Evolutionary conservation across 306 rosid species (phyloP), one percentile per base, ranked within the genome.

Genomic region (cucumber (Cucumis sativus)): DNA sequence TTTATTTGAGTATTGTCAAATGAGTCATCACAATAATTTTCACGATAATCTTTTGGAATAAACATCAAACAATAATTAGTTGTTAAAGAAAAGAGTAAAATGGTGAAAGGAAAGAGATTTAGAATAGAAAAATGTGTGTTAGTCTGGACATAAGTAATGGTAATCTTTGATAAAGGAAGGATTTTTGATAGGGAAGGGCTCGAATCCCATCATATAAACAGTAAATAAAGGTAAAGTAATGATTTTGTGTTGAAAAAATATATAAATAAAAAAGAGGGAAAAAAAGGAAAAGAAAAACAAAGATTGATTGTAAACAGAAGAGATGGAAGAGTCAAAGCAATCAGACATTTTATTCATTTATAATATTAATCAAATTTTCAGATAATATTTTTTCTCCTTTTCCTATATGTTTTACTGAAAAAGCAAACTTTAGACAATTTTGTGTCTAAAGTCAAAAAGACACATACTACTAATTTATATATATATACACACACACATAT

Each of bases 391-490:
- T 68, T 2, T 11, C 74, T 67, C 54, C 10, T 40, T 67, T 67
- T n/a, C 54, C 54, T 37, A 39, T 41, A 69, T 69, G 37, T 43
- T 69, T 69, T 45, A 25, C 76, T 54, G 56, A 49, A 71, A 67
- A 71, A 71, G 76, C 59, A 25, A 49, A 47, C 41, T 21, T 25
- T 23, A 71, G 76, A 71, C 76, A 71, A 71, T 14, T 71, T 47
- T 71, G 60, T 71, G 41, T 71, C 59, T 71, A 71, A 71, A 71
- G 41, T 71, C 60, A 71, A 71, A 71, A 71, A 71, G 60, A 69
- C 13, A 69, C 57, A 45, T 21, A 12, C 41, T 4, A 40, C 10
- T 0, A 1, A 7, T 17, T 64, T 64, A 7, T 7, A 33, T 33
- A 3, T 33, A 63, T 28, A 62, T 30, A 6, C 7, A 63, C 16